Base-by-base conservation (phyloP, 176 grass and related monocot species). In the Canna indica region DNA sequence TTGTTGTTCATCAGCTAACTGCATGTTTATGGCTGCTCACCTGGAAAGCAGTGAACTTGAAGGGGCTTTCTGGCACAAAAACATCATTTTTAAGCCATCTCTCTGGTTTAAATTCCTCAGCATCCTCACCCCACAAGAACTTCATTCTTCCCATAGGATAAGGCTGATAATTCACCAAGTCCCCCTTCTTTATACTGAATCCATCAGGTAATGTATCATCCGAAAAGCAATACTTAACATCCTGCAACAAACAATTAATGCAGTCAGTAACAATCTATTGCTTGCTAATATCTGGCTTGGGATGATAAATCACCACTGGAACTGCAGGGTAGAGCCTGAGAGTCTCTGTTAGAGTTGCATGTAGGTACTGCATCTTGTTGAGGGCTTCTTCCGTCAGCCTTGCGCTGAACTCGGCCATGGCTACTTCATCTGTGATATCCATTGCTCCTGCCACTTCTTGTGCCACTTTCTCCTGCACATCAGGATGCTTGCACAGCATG, bases 11-110 rank as follows among this genome's bases (percentile, higher is more conserved):
- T 50, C 29, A 12, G 22, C 64, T 34, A 8, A n/a, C 20, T 5
- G 2, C 42, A 38, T 41, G 32, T 13, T 27, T 30, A 6, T 24
- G 17, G 7, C 17, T 29, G 20, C 25, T 47, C 64, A 76, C 81
- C 70, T 83, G 70, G 67, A 83, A 83, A 68, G 81, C 75, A 73
- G 81, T 59, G 69, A 45, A 59, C 63, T 70, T 63, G 67, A 68
- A 68, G n/a, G 29, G 44, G 32, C 69, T 83, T 69, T 74, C 39
- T 47, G 80, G 52, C 80, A 48, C 46, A 45, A 72, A 72, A 46
- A 72, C 67, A 38, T 67, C 58, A 31, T 64, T 42, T 42, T 59
- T n/a, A 2, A 82, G 67, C 73, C 47, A 57, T 24, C 70, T 36
- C 29, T 73, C 58, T 3, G 57, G 47, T 42, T 69, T 18, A 41